Base-by-base conservation (phyloP, 202 grass and related monocot species). In the Alloteropsis angusta region DNA sequence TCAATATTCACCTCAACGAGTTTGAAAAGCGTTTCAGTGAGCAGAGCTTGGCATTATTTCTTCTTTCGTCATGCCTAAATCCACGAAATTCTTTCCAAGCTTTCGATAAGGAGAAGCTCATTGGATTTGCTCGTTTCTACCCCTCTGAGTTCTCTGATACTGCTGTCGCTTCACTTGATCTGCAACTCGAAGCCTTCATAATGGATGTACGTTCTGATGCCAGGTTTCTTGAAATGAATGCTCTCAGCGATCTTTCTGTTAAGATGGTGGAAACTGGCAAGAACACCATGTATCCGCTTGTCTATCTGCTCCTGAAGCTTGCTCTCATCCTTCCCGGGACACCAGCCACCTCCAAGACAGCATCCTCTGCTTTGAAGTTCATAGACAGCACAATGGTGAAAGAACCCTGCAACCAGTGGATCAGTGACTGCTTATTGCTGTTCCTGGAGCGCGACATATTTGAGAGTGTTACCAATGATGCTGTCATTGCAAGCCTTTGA, bases 351-450 rank as follows among this genome's bases (percentile, higher is more conserved):
- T 50, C 44, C 25, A 80, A 85, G 68, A 30, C 68, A 59, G 50
- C 32, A 37, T 74, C 76, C 41, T 74, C 50, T 22, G 50, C 60
- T 21, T 50, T 80, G 68, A 85, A 67, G 83, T 74, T 85, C 22
- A 58, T 85, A 49, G 58, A 66, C 1, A 60, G 58, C 64, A 79
- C 83, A 16, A 49, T 80, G 69, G 8, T 5, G 54, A 21, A 74
- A 17, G 76, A 85, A 23, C 49, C 70, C n/a, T 85, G 60, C 84
- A 53, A 74, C 69, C 83, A 74, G 49, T 85, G 83, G 76, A 85
- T 19, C 68, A 68, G 60, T 59, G 83, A 85, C 50, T 85, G 76
- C 83, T 67, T 85, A 55, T 36, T 80, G 48, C 15, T 59, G 59
- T 85, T 66, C 41, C 68, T 85, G 60, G 68, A 80, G 49, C 49